phyloP scores from a whole-genome alignment of 768 basidiomycete genomes.

The Boletus pseudo-olivaceus region DNA sequence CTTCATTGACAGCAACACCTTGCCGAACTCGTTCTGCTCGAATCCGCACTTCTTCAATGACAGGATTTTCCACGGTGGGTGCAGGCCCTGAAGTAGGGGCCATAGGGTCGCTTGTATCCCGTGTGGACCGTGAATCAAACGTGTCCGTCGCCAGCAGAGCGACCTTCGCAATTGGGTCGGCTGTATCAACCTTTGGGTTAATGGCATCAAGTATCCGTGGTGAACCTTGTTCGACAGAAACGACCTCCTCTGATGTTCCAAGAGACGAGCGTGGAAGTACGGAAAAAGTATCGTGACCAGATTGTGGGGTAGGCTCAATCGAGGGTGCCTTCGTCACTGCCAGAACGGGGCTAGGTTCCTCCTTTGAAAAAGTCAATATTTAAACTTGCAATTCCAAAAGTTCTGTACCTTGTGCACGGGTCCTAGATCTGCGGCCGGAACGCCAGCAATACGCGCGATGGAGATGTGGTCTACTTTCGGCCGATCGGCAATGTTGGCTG shows the following conservation, averaged over 20 bases:
- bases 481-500: conserved; percentile 17
- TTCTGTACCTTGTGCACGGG: conserved; percentile 13
- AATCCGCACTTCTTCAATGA: not conserved
- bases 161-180: not conserved
- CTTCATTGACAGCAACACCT: not conserved
- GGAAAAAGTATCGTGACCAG: conserved; percentile 1
- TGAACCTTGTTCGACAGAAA: conserved; percentile 3
- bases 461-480: conserved; percentile 3
- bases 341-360: conserved; percentile 1
- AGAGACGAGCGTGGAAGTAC: not conserved
- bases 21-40: not conserved
- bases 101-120: not conserved
- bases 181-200: not conserved
- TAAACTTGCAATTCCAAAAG: not conserved
- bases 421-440: not conserved
- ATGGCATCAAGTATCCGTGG: not conserved
- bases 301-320: conserved; percentile 14
- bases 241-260: conserved; percentile 6
- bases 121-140: not conserved
- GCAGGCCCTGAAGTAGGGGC: not conserved
- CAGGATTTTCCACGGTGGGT: not conserved
- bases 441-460: not conserved
- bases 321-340: conserved; percentile 9
- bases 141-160: conserved; percentile 2
- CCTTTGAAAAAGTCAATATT: conserved; percentile 7